Conservation (phyloP, 1,284 basidiomycete genomes). For the Moesziomyces parantarcticus region DNA sequence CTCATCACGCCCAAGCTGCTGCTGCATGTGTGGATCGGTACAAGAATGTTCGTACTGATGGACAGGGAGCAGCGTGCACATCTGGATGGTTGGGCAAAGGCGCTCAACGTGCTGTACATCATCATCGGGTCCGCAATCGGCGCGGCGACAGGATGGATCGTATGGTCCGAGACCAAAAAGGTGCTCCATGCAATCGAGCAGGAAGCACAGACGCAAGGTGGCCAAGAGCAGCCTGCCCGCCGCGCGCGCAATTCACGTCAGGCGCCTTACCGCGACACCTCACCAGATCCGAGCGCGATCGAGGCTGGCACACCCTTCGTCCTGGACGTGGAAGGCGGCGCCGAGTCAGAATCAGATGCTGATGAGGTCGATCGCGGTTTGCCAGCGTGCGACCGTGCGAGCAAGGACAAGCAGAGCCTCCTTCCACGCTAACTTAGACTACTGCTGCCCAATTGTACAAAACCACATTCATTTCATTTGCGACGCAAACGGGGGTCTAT, state of each 20-base stretch:
- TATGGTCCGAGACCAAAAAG: constrained; percentile 38
- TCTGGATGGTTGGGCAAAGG: constrained; percentile 37
- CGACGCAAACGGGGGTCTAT: too few species aligned
- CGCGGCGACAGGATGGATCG: constrained; percentile 39
- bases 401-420: constrained; percentile 3
- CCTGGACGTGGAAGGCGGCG: constrained; percentile 23
- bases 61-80: constrained; percentile 44
- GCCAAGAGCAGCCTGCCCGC: neutral
- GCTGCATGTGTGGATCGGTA: constrained; percentile 63
- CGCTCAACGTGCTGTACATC: constrained; percentile 50
- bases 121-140: constrained; percentile 28
- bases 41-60: constrained; percentile 57
- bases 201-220: constrained; percentile 5
- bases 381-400: neutral
- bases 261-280: constrained; percentile 7
- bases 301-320: constrained; percentile 18
- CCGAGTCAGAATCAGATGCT: constrained; percentile 3
- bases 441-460: too few species aligned
- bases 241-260: neutral
- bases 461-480: too few species aligned
- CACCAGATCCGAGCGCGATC: neutral
- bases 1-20: constrained; percentile 63
- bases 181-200: constrained; percentile 24
- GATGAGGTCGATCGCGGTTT: neutral
- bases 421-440: constrained; percentile 13